Percentiles rank a stretch among this genome's conserved stretches.
phyloP scores from a whole-genome alignment of 495 filamentous ascomycete species.

The Viridothelium virens region DNA sequence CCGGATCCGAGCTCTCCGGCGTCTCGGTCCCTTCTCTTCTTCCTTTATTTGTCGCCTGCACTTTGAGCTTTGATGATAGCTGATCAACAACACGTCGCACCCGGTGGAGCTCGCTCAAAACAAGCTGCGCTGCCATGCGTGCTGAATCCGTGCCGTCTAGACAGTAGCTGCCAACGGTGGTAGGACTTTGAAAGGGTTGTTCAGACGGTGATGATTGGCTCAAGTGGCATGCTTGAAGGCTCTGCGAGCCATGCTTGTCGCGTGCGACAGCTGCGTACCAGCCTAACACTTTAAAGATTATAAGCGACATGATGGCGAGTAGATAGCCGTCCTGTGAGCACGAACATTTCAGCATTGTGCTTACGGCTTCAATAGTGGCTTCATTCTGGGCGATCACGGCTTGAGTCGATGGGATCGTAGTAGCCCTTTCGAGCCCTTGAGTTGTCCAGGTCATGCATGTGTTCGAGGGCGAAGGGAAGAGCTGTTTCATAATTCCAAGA shows the following conservation, averaged over 20 bases:
- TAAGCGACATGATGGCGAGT: conserved; percentile 27
- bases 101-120: no score
- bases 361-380: conserved; percentile 22
- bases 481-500: conserved; percentile 14
- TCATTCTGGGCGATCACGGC: conserved; percentile 27
- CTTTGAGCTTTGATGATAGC: no score
- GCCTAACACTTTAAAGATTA: conserved; percentile 31
- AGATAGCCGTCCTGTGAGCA: conserved; percentile 28
- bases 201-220: no score
- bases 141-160: no score
- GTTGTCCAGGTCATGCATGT: conserved; percentile 11
- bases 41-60: no score
- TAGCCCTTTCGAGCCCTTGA: conserved; percentile 13
- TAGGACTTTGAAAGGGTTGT: no score
- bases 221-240: background rate
- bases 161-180: no score
- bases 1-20: no score
- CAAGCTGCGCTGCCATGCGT: no score
- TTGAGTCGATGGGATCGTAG: conserved; percentile 22
- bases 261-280: conserved; percentile 28
- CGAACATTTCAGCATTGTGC: conserved; percentile 26
- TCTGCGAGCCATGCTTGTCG: conserved; percentile 3
- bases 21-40: no score
- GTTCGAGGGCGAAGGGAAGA: conserved; percentile 16
- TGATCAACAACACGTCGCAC: no score